Evolutionary conservation across 2,329 filamentous ascomycete genomes (phyloP).

Genomic region (Didymosphaeria variabile): DNA sequence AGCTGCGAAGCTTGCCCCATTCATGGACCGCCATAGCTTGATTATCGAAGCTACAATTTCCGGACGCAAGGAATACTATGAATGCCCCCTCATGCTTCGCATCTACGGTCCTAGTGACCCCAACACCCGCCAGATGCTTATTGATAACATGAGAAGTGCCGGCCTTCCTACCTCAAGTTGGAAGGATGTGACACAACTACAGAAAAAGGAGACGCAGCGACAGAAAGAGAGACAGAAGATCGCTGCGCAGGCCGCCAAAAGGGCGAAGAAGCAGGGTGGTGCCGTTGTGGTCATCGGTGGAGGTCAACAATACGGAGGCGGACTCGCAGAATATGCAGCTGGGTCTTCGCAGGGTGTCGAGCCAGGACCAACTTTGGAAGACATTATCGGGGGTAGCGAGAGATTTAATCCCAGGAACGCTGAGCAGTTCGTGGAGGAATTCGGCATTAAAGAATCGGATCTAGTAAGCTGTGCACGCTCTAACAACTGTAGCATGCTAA

Average conservation of each 20-base stretch:
- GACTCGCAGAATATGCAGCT: constrained; percentile 36
- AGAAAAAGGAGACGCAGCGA: constrained; percentile 62
- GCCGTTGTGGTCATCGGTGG: constrained; percentile 37
- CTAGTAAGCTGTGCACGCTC: constrained; percentile 51
- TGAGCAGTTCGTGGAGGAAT: constrained; percentile 71
- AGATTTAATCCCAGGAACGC: constrained; percentile 72
- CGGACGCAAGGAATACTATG: constrained; percentile 71
- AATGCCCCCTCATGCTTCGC: constrained; percentile 75
- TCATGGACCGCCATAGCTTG: constrained; percentile 66
- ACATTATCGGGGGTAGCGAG: constrained; percentile 72
- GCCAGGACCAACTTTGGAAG: constrained; percentile 63
- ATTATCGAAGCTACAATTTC: constrained; percentile 74
- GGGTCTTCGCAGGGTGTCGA: constrained; percentile 35
- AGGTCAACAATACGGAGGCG: constrained; percentile 42
- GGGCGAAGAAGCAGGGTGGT: constrained; percentile 43
- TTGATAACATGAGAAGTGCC: constrained; percentile 69
- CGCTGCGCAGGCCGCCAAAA: constrained; percentile 46
- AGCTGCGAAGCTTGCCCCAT: constrained; percentile 76
- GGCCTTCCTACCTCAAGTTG: constrained; percentile 61
- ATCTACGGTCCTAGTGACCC: constrained; percentile 74
- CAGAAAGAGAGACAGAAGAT: constrained; percentile 64
- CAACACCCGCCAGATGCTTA: constrained; percentile 62
- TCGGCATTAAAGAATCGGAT: constrained; percentile 75
- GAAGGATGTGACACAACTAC: constrained; percentile 54
- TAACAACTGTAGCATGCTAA: constrained; percentile 19